A percentile compares a stretch with the other conserved stretches of the same genome.
phyloP scores from a whole-genome alignment of 331 rosid genomes.

The Acacia pycnantha region DNA sequence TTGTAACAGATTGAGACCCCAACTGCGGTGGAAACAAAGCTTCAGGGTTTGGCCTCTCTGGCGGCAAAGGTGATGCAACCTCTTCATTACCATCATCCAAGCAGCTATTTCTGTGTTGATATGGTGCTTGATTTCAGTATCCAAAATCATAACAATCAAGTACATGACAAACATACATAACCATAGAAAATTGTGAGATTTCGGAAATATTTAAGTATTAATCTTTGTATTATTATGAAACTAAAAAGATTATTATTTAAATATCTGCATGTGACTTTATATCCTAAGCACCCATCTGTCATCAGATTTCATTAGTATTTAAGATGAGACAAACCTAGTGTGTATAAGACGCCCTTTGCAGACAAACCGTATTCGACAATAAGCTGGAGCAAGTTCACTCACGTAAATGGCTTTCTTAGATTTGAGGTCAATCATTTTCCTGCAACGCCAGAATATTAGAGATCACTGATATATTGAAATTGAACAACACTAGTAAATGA shows the following conservation, averaged over 20 bases:
- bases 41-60: slow-evolving; percentile 32
- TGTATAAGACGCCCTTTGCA: slow-evolving; percentile 73
- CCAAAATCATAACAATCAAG: slow-evolving; percentile 14
- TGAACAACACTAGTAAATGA: not conserved
- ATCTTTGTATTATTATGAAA: not conserved
- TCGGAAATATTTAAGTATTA: not conserved
- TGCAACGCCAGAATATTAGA: slow-evolving; percentile 38
- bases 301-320: not conserved
- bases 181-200: not conserved
- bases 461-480: not conserved
- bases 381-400: slow-evolving; percentile 55
- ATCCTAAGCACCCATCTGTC: not conserved
- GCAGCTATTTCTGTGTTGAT: slow-evolving; percentile 38
- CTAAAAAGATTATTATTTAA: not conserved
- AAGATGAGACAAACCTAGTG: slow-evolving; percentile 49
- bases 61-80: slow-evolving; percentile 32
- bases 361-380: slow-evolving; percentile 65
- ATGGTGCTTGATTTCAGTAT: slow-evolving; percentile 34
- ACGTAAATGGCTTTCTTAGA: slow-evolving; percentile 84
- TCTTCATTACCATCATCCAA: slow-evolving; percentile 40
- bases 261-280: not conserved
- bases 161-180: not conserved
- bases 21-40: slow-evolving; percentile 22
- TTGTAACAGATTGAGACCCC: slow-evolving; percentile 43
- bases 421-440: slow-evolving; percentile 68